Evolutionary conservation across 495 filamentous ascomycete genomes (phyloP).

Genomic region (Xylaria grammica): DNA sequence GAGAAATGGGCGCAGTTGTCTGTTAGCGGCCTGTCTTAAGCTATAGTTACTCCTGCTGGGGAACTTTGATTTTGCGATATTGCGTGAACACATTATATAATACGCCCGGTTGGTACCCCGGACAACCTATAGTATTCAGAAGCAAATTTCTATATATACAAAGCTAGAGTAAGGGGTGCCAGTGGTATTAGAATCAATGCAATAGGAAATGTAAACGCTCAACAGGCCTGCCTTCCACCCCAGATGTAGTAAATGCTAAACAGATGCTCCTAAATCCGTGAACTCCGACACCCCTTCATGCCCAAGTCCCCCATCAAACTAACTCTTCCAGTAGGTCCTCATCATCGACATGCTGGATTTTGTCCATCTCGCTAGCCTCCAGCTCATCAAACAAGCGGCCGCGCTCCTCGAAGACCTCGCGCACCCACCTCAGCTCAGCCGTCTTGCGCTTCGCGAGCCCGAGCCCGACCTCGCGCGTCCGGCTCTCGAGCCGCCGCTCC

Average conservation of each 20-base stretch:
- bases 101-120: not conserved
- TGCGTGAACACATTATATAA: not conserved
- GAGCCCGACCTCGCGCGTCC: conserved; percentile 12
- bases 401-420: conserved; percentile 37
- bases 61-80: not conserved
- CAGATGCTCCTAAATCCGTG: too few species aligned
- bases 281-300: too few species aligned
- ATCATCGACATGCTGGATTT: conserved; percentile 34
- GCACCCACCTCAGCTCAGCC: conserved; percentile 40
- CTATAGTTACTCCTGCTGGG: not conserved
- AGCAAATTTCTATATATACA: too few species aligned
- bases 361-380: conserved; percentile 43
- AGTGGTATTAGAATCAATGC: too few species aligned
- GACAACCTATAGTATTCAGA: not conserved
- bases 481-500: conserved; percentile 25
- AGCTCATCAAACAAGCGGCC: conserved; percentile 34
- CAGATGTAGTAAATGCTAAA: too few species aligned
- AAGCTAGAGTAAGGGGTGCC: too few species aligned
- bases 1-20: too few species aligned
- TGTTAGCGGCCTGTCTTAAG: too few species aligned
- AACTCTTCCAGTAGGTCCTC: conserved; percentile 28
- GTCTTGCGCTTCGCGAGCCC: conserved; percentile 25
- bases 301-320: too few species aligned
- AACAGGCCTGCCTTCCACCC: too few species aligned
- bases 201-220: too few species aligned